Evolutionary conservation across 768 basidiomycete species (phyloP).

Genomic region (Podaxis carcinomalis): DNA sequence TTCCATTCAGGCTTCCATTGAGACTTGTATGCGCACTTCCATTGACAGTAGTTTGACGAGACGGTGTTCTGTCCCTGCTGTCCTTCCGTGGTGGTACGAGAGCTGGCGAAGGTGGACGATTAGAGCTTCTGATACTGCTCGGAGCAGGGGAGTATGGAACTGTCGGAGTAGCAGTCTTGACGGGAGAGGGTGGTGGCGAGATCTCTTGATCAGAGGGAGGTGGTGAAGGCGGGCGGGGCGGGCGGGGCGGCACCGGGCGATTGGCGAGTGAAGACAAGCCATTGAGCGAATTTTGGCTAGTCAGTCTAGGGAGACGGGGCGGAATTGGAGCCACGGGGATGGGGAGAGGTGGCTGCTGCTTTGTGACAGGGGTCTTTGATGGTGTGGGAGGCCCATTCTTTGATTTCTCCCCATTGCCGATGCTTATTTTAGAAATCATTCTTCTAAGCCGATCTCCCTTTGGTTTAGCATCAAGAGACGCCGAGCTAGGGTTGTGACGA

Average conservation of each 20-base stretch:
- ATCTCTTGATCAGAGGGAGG: constrained; percentile 36
- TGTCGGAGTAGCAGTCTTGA: constrained; percentile 9
- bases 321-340: constrained; percentile 13
- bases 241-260: constrained; percentile 58
- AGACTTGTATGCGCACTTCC: constrained; percentile 6
- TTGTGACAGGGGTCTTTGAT: constrained; percentile 15
- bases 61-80: constrained; percentile 11
- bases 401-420: constrained; percentile 39
- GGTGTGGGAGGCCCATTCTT: constrained; percentile 15
- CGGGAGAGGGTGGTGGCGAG: constrained; percentile 16
- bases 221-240: constrained; percentile 37
- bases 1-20: constrained; percentile 15
- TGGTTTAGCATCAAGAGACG: constrained; percentile 39
- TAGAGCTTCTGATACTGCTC: background rate
- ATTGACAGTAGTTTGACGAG: constrained; percentile 12
- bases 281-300: constrained; percentile 25
- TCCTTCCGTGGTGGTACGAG: constrained; percentile 12
- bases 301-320: constrained; percentile 12
- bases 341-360: constrained; percentile 3
- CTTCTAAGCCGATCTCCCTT: constrained; percentile 66
- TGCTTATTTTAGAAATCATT: constrained; percentile 78
- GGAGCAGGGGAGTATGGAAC: constrained; percentile 12
- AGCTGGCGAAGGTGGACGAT: constrained; percentile 6
- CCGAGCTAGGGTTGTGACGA: constrained; percentile 28
- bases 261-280: constrained; percentile 49